Percentiles rank a stretch among this genome's conserved stretches.
phyloP scores from a whole-genome alignment of 768 basidiomycete species.

The Dioszegia crocea region DNA sequence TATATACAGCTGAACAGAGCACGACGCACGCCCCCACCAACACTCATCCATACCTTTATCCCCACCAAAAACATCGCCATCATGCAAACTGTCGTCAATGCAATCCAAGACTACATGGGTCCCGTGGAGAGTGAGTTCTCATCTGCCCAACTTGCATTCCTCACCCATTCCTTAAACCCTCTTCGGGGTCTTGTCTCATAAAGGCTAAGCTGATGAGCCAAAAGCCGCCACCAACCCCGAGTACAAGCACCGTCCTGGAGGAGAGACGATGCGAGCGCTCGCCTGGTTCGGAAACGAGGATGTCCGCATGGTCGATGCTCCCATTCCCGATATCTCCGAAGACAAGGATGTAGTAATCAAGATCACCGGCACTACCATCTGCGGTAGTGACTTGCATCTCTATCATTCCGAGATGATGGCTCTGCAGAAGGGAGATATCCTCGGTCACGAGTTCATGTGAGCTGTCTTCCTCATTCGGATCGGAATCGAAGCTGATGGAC shows the following conservation, averaged over 20 bases:
- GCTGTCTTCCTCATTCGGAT: not conserved
- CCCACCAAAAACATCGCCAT: not conserved
- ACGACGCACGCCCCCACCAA: not conserved
- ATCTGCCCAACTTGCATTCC: not conserved
- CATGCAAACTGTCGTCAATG: constrained; percentile 38
- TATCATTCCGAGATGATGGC: constrained; percentile 65
- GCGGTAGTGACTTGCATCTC: constrained; percentile 56
- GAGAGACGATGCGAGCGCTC: constrained; percentile 63
- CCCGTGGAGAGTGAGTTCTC: constrained; percentile 25
- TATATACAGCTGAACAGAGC: too few relatives aligned
- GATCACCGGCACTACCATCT: constrained; percentile 72
- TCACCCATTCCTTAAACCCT: not conserved
- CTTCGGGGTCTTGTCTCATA: not conserved
- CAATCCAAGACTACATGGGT: constrained; percentile 40
- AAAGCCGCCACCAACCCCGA: constrained; percentile 28
- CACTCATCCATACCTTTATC: not conserved
- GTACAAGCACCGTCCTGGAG: constrained; percentile 53
- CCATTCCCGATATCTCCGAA: constrained; percentile 63
- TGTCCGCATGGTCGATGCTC: constrained; percentile 55
- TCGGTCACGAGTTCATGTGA: constrained; percentile 61
- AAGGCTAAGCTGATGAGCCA: constrained; percentile 2
- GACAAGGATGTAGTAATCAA: constrained; percentile 66
- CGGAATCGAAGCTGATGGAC: not conserved
- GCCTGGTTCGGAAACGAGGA: constrained; percentile 61
- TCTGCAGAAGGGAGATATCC: constrained; percentile 68